Base-by-base conservation (phyloP, 805 yeast genomes). In the Wickerhamiella slavikovae region DNA sequence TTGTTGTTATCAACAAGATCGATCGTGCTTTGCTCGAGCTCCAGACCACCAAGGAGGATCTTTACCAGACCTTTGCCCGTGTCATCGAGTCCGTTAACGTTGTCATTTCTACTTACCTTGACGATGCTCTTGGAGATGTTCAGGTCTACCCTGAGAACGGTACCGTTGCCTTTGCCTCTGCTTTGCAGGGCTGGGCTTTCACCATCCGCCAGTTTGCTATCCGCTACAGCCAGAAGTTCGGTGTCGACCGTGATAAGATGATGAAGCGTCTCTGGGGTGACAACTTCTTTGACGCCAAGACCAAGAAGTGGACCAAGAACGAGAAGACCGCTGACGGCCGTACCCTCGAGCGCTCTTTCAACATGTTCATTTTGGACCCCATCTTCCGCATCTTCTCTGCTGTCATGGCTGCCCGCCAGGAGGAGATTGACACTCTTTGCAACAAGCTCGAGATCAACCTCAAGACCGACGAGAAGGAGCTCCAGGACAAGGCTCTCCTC, bases 131-230 rank as follows among this genome's bases (percentile, higher is more conserved):
- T 43, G 98, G 98, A 68, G 96, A 85, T 56, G 74, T 68, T 53
- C 96, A 85, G 70, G 96, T 85, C 44, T 85, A 75, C 93, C 98
- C 98, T 64, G 91, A 85, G 62, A 62, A 64, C 58, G 98, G 98
- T 68, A 85, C 96, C 62, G 93, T 85, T 57, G 98, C 98, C 49
- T 85, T 85, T 65, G 96, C 93, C 70, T 89, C 96, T 62, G 98
- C 96, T 77, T 71, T 85, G 58, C 98, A 85, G 74, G 98, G 98
- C 65, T 85, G 98, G 98, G 96, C 95, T 59, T 85, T 85, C 85
- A 85, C 98, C 51, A 76, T 85, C 58, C 80, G 98, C 66, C 96
- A 85, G 71, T 85, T 85, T 51, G 95, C 96, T 52, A 62, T 68
- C 66, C 79, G 93, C 69, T 85, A 89, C 74, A 71, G 94, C 60